Base-by-base conservation (phyloP, 2,329 filamentous ascomycete species). In the Plectosphaerella sp. region DNA sequence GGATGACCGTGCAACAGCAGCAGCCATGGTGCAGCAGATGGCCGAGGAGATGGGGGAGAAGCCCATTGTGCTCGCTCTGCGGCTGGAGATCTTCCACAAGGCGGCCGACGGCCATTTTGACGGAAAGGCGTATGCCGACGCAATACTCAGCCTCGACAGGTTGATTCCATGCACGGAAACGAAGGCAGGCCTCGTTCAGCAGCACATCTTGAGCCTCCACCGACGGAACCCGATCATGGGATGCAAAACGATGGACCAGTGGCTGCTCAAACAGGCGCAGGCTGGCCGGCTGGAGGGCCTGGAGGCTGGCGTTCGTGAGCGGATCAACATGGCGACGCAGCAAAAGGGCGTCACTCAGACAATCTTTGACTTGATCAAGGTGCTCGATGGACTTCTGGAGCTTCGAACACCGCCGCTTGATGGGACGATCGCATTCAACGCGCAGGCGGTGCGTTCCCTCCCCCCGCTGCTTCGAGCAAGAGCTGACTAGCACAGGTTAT, bases 171-270 rank as follows among this genome's bases (percentile, higher is more conserved):
- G 86, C 2, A 84, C 83, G 1, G 80, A 88, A 2, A 67, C 74
- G 0, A 86, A 80, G 47, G 83, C 94, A 59, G 84, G 80, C 55
- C 68, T 84, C 2, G 64, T 94, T 12, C 73, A 91, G 57, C 76
- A 86, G 59, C 82, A 90, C 57, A 78, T 91, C 46, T 80, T 85
- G 51, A 83, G 81, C 55, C 70, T 94, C 3, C 80, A 83, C 52
- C 69, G 74, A 20, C 80, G 75, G 59, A 79, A 70, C 56, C 78
- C 76, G 10, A 66, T 63, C 6, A 61, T 79, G 18, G 79, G 76
- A 1, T 72, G 72, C 49, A 67, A 67, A 7, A 70, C 82, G 1
- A 69, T 95, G 3, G 83, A 88, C 48, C 75, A 84, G 9, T 75
- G 96, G 33, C 73, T 95, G 15, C 16, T 43, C 10, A 43, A 18